Conservation (phyloP, 176 grass and related monocot species). For the Thalia dealbata region DNA sequence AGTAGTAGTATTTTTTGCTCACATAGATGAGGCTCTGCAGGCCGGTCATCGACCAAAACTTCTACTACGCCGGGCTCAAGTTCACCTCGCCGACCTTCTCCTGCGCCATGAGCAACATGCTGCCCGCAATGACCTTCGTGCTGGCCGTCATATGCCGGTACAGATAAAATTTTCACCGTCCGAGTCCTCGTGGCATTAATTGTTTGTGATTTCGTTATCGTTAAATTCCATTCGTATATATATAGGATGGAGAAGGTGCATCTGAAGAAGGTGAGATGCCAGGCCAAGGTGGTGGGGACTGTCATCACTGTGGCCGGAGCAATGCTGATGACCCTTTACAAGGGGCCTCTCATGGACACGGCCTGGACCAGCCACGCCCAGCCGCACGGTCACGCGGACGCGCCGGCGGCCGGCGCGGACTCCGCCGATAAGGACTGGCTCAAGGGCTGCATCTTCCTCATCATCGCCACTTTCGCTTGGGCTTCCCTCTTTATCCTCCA, state of each 20-base stretch:
- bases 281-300: constrained; percentile 86
- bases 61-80: constrained; percentile 94
- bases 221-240: neutral
- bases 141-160: constrained; percentile 86
- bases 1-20: neutral
- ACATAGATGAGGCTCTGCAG: constrained; percentile 17
- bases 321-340: constrained; percentile 99
- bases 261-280: constrained; percentile 71
- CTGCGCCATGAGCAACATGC: constrained; percentile 99
- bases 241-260: constrained; percentile 90
- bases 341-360: constrained; percentile 75
- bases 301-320: constrained; percentile 84
- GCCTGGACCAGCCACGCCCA: constrained; percentile 57
- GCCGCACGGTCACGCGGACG: constrained; percentile 16
- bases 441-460: constrained; percentile 83
- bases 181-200: too few relatives aligned
- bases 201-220: too few relatives aligned
- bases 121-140: constrained; percentile 94
- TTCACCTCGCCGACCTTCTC: constrained; percentile 96
- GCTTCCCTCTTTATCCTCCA: constrained; percentile 94
- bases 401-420: neutral
- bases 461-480: constrained; percentile 93
- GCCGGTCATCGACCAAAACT: constrained; percentile 93
- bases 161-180: neutral
- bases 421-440: constrained; percentile 79